Evolutionary conservation across 1,139 yeast genomes (phyloP), one percentile per base, ranked within the genome.

Genomic region (Candida gigantensis): DNA sequence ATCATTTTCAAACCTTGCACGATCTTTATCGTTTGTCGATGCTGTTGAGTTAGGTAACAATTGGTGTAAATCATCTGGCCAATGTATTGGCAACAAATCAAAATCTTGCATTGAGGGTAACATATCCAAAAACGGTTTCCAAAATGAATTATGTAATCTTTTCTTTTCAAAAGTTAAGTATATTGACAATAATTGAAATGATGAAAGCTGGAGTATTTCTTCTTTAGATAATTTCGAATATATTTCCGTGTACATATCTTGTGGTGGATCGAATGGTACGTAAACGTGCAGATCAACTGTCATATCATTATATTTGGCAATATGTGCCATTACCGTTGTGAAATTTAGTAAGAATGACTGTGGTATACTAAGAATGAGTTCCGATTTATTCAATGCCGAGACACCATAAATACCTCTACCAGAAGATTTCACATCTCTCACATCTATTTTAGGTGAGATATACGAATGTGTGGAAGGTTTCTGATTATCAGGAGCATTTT

Each of bases 331-430:
- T 16, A 81, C 75, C 0, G 90, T 75, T 31, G 75, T 66, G 47
- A 71, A 71, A 53, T 86, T 87, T 34, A 87, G 52, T 40, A 87
- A 71, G 47, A 68, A 77, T 0, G 74, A 59, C 30, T 74, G 79
- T 2, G 88, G 84, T 13, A 86, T 73, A 32, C 72, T 66, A 15
- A 84, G 62, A 21, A 85, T 52, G 14, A 60, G 56, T 39, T 77
- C 78, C 32, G 71, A 62, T 7, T 52, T 47, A 11, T 47, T 46
- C 21, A 85, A 53, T 4, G 37, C 33, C 0, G 55, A 55, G 8
- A 6, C 20, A 4, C 80, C 75, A 30, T 70, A 64, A 23, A 87
- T 70, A 45, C 89, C 87, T 57, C 90, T 71, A 19, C 95, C 95
- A 24, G 77, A 71, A 8, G 58, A 52, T 7, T 42, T 40, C 24